These are phyloP conservation scores for Melanomma pulvis-pyrius DNA, from an alignment of 495 filamentous ascomycete species.

Conservation along the genomic window DNA sequence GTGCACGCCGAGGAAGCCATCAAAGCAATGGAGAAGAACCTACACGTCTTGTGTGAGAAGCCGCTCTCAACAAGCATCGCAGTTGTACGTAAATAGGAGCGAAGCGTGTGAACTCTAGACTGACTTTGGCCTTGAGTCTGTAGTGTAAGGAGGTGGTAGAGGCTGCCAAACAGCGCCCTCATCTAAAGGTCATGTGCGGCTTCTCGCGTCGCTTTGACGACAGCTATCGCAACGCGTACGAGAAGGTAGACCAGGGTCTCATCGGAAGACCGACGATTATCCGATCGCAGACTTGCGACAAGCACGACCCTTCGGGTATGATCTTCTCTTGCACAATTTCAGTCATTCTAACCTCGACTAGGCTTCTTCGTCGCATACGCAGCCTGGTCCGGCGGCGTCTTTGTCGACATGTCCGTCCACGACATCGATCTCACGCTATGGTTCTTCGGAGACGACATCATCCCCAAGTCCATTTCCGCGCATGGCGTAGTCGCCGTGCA, in stretches of 20 bases:
- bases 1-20: conserved; percentile 62
- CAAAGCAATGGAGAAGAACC: conserved; percentile 57
- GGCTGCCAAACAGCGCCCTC: conserved; percentile 53
- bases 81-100: conserved; percentile 49
- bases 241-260: conserved; percentile 51
- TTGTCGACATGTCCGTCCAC: conserved; percentile 53
- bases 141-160: conserved; percentile 49
- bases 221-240: conserved; percentile 57
- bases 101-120: conserved; percentile 10
- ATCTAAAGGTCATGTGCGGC: conserved; percentile 63
- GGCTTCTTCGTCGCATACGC: conserved; percentile 63
- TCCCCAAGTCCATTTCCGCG: conserved; percentile 39
- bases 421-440: conserved; percentile 36
- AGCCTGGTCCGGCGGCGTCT: conserved; percentile 58
- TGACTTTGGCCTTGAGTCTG: conserved; percentile 9
- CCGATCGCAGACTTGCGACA: conserved; percentile 62
- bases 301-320: conserved; percentile 51
- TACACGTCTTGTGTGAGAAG: conserved; percentile 63
- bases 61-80: conserved; percentile 55
- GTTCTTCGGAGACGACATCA: conserved; percentile 33
- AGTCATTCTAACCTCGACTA: conserved; percentile 15
- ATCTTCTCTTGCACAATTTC: neutral
- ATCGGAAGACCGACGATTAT: conserved; percentile 58
- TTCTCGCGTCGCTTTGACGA: conserved; percentile 62
- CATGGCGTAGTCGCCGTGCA: conserved; percentile 23